These are phyloP conservation scores for Lentinus polychrous DNA, from an alignment of 1,284 basidiomycete species.

Conservation along the genomic window DNA sequence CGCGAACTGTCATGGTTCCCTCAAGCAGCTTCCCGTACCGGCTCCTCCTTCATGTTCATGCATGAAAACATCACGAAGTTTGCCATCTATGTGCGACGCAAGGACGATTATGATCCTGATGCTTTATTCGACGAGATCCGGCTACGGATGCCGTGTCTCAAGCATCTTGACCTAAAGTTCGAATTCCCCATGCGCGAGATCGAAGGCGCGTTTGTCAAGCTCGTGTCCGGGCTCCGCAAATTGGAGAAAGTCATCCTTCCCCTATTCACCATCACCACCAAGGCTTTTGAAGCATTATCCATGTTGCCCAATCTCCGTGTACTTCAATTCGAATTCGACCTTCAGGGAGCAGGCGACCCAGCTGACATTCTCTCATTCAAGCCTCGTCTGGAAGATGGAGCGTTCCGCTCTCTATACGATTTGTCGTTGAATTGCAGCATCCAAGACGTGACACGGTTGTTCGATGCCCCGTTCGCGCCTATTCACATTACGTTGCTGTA, in stretches of 20 bases:
- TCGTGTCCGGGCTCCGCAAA: slow-evolving; percentile 35
- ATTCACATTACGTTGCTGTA: slow-evolving; percentile 43
- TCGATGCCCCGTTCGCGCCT: slow-evolving; percentile 39
- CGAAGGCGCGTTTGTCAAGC: slow-evolving; percentile 28
- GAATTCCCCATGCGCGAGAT: slow-evolving; percentile 29
- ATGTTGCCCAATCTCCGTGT: slow-evolving; percentile 34
- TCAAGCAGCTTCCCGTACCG: slow-evolving; percentile 16
- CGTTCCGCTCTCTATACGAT: slow-evolving; percentile 50
- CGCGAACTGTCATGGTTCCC: slow-evolving; percentile 36
- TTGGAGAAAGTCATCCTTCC: slow-evolving; percentile 46
- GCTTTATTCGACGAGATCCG: slow-evolving; percentile 44
- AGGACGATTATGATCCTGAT: slow-evolving; percentile 17
- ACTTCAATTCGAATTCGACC: slow-evolving; percentile 43
- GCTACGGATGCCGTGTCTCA: slow-evolving; percentile 45
- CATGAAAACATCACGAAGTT: slow-evolving; percentile 33
- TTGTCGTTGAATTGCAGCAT: slow-evolving; percentile 40
- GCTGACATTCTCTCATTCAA: slow-evolving; percentile 36
- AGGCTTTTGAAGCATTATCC: slow-evolving; percentile 40
- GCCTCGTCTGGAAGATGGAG: slow-evolving; percentile 37
- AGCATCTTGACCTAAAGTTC: slow-evolving; percentile 36
- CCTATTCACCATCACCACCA: slow-evolving; percentile 40
- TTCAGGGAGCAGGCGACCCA: slow-evolving; percentile 35
- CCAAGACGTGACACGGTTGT: slow-evolving; percentile 37
- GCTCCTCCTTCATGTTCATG: slow-evolving; percentile 37
- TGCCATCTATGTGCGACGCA: slow-evolving; percentile 19